phyloP scores from a whole-genome alignment of 495 filamentous ascomycete species.

The Penicillium macrosclerotiorum region DNA sequence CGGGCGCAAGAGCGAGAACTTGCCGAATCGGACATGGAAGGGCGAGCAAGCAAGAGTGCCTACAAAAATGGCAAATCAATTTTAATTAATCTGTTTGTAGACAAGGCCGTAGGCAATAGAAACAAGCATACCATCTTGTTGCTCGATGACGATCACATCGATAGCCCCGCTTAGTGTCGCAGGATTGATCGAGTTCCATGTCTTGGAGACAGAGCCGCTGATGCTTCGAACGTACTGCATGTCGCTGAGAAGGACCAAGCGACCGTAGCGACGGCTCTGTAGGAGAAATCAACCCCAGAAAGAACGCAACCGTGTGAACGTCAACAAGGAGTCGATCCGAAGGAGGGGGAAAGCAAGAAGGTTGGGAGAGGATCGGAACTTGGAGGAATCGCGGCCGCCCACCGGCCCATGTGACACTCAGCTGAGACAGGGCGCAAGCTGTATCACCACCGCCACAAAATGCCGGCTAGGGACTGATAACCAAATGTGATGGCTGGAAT shows the following conservation, averaged over 20 bases:
- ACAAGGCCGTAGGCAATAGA: no score
- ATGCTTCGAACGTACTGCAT: slow-evolving; percentile 99
- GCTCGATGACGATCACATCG: slow-evolving; percentile 98
- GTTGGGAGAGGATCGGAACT: slow-evolving; percentile 25
- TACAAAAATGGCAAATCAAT: slow-evolving; percentile 20
- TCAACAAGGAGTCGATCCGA: slow-evolving; percentile 5
- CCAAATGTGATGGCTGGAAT: slow-evolving; percentile 1
- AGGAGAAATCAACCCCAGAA: slow-evolving; percentile 4
- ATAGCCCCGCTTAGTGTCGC: slow-evolving; percentile 96
- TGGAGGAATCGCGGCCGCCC: slow-evolving; percentile 35
- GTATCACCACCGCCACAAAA: slow-evolving; percentile 14
- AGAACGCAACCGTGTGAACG: neutral
- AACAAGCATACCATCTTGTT: slow-evolving; percentile 72
- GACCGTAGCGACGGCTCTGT: slow-evolving; percentile 11
- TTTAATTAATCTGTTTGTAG: slow-evolving; percentile 8
- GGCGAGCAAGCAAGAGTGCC: slow-evolving; percentile 84
- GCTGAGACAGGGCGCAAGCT: slow-evolving; percentile 23
- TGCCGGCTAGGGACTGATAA: neutral
- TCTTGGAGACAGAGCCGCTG: slow-evolving; percentile 93
- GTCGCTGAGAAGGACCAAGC: slow-evolving; percentile 23
- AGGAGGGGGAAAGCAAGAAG: slow-evolving; percentile 12
- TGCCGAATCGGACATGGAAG: slow-evolving; percentile 98
- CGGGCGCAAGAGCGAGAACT: slow-evolving; percentile 92
- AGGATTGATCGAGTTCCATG: slow-evolving; percentile 99
- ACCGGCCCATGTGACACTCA: slow-evolving; percentile 46